Evolutionary conservation across 1,284 basidiomycete genomes (phyloP).

Genomic region (Pulchroboletus neoregius): DNA sequence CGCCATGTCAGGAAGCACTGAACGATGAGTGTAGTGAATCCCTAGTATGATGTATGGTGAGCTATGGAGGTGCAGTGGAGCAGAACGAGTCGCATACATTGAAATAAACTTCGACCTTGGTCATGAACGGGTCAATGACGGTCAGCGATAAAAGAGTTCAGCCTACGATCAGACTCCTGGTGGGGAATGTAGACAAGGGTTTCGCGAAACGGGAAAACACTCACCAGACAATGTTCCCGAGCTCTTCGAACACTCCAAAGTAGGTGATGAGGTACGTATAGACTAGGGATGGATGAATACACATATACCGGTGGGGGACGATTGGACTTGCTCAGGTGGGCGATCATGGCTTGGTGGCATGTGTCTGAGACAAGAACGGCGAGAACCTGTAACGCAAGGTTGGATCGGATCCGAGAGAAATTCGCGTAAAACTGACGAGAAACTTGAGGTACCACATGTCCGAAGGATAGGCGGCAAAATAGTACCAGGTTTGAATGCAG

Average conservation of each 20-base stretch:
- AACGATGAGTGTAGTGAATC: conserved; percentile 37
- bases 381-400: conserved; percentile 39
- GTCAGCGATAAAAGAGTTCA: background rate
- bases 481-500: conserved; percentile 55
- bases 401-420: background rate
- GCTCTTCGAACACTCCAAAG: conserved; percentile 26
- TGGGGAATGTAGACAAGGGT: conserved; percentile 1
- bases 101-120: conserved; percentile 39
- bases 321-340: conserved; percentile 44
- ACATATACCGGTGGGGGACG: background rate
- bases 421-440: conserved; percentile 35
- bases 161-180: conserved; percentile 49
- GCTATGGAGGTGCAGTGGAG: background rate
- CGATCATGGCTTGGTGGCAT: conserved; percentile 54
- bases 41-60: conserved; percentile 20
- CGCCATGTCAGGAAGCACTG: conserved; percentile 37
- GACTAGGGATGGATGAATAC: conserved; percentile 33
- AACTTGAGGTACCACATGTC: conserved; percentile 47
- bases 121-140: conserved; percentile 2
- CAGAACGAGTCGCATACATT: conserved; percentile 23
- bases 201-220: conserved; percentile 9
- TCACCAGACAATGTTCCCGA: conserved; percentile 47
- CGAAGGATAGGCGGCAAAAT: conserved; percentile 46
- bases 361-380: conserved; percentile 51
- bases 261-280: conserved; percentile 45